phyloP scores from a whole-genome alignment of 805 yeast species.

The Candida ponderosae region DNA sequence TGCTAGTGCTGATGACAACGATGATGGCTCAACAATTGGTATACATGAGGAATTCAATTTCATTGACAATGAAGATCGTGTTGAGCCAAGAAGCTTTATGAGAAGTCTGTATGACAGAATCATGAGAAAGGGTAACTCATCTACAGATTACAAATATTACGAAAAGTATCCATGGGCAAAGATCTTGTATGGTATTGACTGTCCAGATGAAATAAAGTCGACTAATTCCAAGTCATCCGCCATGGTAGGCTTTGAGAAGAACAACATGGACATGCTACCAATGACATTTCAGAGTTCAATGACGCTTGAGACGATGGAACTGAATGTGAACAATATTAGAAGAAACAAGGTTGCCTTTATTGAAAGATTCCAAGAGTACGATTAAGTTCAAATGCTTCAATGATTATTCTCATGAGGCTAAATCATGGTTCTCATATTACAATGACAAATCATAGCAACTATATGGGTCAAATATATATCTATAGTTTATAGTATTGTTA shows the following conservation, averaged over 20 bases:
- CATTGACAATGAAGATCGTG: not conserved
- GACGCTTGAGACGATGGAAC: not conserved
- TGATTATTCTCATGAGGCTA: not conserved
- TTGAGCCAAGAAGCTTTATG: not conserved
- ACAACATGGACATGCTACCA: conserved; percentile 1
- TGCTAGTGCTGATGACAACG: conserved; percentile 3
- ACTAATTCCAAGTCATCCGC: not conserved
- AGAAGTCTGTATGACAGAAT: conserved; percentile 2
- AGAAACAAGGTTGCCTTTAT: not conserved
- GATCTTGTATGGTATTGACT: conserved; percentile 9
- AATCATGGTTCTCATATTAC: too few species aligned
- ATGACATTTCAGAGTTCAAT: not conserved
- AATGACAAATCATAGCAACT: too few species aligned
- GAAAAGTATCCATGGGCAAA: conserved; percentile 14
- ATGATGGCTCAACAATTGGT: conserved; percentile 2
- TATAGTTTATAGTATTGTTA: too few species aligned
- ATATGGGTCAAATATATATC: too few species aligned
- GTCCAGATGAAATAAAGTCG: not conserved
- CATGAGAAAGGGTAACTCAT: conserved; percentile 3
- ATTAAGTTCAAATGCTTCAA: too few species aligned
- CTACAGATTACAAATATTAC: conserved; percentile 2
- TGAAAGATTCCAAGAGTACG: not conserved
- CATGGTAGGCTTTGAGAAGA: not conserved
- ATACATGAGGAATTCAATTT: conserved; percentile 1
- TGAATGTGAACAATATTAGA: not conserved